phyloP scores from a whole-genome alignment of 2,329 filamentous ascomycete species.

The Sporothrix inflata region DNA sequence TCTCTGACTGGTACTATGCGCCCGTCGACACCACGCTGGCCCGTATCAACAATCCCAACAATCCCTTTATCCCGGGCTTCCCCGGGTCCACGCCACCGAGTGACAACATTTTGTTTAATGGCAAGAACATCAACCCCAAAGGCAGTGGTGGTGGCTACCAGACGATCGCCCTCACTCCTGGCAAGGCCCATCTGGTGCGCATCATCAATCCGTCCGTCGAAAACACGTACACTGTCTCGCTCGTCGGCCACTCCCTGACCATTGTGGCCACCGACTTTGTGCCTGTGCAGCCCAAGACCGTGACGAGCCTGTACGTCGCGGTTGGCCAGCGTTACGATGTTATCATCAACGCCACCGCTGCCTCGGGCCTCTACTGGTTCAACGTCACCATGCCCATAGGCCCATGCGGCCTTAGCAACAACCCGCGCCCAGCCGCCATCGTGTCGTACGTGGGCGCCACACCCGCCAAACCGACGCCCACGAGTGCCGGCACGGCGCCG shows the following conservation, averaged over 20 bases:
- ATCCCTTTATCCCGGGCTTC: constrained; percentile 35
- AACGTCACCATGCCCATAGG: constrained; percentile 43
- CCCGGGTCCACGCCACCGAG: constrained; percentile 39
- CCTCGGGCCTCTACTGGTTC: constrained; percentile 46
- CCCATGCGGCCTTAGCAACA: constrained; percentile 37
- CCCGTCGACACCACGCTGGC: constrained; percentile 40
- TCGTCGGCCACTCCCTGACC: constrained; percentile 46
- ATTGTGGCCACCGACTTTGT: constrained; percentile 58
- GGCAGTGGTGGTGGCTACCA: constrained; percentile 38
- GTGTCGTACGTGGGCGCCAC: constrained; percentile 36
- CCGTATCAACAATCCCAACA: constrained; percentile 32
- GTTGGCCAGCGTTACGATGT: constrained; percentile 54
- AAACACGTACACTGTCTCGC: constrained; percentile 54
- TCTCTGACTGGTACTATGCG: constrained; percentile 60
- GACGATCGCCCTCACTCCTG: constrained; percentile 43
- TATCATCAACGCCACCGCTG: constrained; percentile 47
- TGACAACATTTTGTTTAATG: constrained; percentile 49
- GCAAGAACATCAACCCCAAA: constrained; percentile 43
- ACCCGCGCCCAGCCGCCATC: constrained; percentile 39
- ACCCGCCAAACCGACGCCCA: constrained; percentile 34
- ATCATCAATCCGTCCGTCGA: constrained; percentile 54
- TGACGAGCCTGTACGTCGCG: constrained; percentile 54
- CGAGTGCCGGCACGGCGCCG: constrained; percentile 37
- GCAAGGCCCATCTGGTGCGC: constrained; percentile 51
- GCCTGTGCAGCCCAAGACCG: constrained; percentile 53